A percentile compares a stretch with the other conserved stretches of the same genome.
phyloP scores from a whole-genome alignment of 176 grass and related monocot genomes.

The Carex littledalei region DNA sequence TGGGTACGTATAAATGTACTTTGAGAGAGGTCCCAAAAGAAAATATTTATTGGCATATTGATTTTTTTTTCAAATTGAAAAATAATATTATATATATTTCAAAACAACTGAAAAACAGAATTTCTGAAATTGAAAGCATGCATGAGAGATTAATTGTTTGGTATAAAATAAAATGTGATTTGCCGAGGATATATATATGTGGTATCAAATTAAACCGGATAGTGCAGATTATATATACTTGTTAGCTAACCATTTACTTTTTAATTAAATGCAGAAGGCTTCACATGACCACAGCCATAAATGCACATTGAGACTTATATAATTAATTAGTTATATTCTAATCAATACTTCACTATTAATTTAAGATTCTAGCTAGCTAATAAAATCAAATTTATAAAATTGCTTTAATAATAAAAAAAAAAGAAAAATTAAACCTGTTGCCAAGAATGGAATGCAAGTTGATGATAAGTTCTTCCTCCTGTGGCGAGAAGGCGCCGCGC shows the following conservation, averaged over 20 bases:
- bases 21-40: neutral
- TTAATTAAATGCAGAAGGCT: neutral
- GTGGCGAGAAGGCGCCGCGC: constrained; percentile 88
- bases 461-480: constrained; percentile 96
- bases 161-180: neutral
- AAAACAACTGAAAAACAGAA: neutral
- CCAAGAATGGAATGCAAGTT: constrained; percentile 87
- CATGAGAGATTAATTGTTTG: neutral
- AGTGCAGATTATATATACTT: no score
- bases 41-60: neutral
- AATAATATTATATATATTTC: neutral
- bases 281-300: neutral
- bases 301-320: neutral
- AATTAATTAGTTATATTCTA: neutral
- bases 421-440: constrained; percentile 38
- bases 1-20: neutral
- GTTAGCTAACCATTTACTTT: neutral
- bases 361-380: neutral
- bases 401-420: neutral
- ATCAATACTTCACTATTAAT: neutral
- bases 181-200: neutral
- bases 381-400: neutral
- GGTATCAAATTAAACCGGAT: neutral
- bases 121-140: neutral
- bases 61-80: neutral